Evolutionary conservation across 495 filamentous ascomycete species (phyloP).

Genomic region (Amorphotheca resinae): DNA sequence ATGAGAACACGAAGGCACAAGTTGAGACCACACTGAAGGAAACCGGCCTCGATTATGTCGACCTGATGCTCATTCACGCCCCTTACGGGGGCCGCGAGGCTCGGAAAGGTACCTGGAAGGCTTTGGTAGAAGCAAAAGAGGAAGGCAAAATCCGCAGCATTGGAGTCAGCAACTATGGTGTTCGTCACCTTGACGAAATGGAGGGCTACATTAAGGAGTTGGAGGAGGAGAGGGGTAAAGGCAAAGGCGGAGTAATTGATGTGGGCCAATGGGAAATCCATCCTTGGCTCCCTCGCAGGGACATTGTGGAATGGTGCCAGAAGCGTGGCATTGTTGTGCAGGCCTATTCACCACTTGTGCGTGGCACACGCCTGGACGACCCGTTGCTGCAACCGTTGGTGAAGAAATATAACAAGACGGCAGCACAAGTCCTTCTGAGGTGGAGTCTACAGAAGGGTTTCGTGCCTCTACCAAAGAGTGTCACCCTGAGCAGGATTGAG

Average conservation of each 20-base stretch:
- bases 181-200: constrained; percentile 58
- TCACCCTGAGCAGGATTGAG: constrained; percentile 49
- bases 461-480: constrained; percentile 67
- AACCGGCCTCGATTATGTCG: constrained; percentile 47
- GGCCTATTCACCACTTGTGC: constrained; percentile 71
- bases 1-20: constrained; percentile 36
- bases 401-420: constrained; percentile 58
- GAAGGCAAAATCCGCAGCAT: constrained; percentile 52
- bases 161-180: constrained; percentile 57
- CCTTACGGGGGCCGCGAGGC: constrained; percentile 45
- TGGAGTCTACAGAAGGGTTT: constrained; percentile 82
- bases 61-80: constrained; percentile 50
- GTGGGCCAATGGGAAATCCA: constrained; percentile 88
- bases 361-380: constrained; percentile 54
- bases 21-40: constrained; percentile 38
- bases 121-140: constrained; percentile 47
- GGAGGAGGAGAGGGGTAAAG: constrained; percentile 43
- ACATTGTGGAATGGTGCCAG: constrained; percentile 66
- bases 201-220: constrained; percentile 61
- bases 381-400: constrained; percentile 44
- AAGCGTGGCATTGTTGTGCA: constrained; percentile 57
- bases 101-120: constrained; percentile 52
- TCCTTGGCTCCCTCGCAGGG: constrained; percentile 67
- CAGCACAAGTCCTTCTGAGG: constrained; percentile 67
- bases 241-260: constrained; percentile 60